Percentiles rank a stretch among this genome's conserved stretches.
Evolutionary conservation across 257 asterid species (phyloP).

Genomic region (Catharanthus roseus): DNA sequence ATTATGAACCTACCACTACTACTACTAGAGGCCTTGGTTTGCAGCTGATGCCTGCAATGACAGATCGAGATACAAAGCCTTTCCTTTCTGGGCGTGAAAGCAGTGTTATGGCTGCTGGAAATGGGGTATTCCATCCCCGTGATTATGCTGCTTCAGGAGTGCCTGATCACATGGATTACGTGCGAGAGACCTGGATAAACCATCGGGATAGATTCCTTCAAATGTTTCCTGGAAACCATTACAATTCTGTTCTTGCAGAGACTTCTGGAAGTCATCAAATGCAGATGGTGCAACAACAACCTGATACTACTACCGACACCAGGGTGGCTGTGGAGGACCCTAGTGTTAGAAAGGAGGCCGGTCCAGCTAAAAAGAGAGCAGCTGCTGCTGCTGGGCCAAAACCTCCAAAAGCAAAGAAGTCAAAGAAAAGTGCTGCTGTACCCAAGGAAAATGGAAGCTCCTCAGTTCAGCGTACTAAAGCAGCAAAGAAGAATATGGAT

Average conservation of each 20-base stretch:
- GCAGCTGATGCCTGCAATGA: constrained; percentile 74
- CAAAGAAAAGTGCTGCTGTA: constrained; percentile 43
- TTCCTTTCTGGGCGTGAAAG: constrained; percentile 54
- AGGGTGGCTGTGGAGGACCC: constrained; percentile 47
- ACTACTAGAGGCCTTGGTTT: constrained; percentile 63
- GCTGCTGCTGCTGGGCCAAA: constrained; percentile 44
- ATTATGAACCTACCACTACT: constrained; percentile 71
- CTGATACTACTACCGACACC: constrained; percentile 37
- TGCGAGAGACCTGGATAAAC: constrained; percentile 76
- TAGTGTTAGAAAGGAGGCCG: constrained; percentile 38
- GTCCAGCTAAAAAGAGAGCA: constrained; percentile 52
- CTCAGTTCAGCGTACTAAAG: constrained; percentile 53
- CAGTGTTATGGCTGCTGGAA: constrained; percentile 53
- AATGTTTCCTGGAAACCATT: constrained; percentile 62
- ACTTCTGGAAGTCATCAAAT: constrained; percentile 58
- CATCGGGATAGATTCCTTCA: constrained; percentile 70
- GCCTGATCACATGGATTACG: constrained; percentile 70
- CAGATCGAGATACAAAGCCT: constrained; percentile 75
- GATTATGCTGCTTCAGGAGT: constrained; percentile 55
- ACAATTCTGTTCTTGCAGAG: constrained; percentile 51
- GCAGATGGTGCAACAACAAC: constrained; percentile 65
- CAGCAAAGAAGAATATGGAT: constrained; percentile 69
- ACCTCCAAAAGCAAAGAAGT: constrained; percentile 61
- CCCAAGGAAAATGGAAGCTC: constrained; percentile 55
- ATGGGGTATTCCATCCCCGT: constrained; percentile 58